A percentile compares a stretch with the other conserved stretches of the same genome.
These are phyloP conservation scores for Colletotrichum cereale DNA, from an alignment of 2,329 filamentous ascomycete species.

Conservation along the genomic window DNA sequence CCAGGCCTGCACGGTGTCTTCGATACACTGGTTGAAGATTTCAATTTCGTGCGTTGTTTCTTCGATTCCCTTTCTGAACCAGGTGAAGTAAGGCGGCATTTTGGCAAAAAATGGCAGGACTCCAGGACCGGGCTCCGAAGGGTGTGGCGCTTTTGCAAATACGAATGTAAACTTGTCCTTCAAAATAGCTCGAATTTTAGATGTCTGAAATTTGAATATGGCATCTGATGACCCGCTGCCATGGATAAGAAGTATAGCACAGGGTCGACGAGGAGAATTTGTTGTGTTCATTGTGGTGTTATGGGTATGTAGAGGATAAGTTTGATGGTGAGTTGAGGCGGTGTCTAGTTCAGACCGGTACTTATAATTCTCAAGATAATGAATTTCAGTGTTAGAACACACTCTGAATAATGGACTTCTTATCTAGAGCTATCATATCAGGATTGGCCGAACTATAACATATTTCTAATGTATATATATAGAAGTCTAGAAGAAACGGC, in stretches of 20 bases:
- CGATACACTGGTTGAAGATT: constrained; percentile 11
- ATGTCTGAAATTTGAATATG: constrained; percentile 14
- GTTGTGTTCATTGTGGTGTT: no score
- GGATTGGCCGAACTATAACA: no score
- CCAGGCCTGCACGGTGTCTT: constrained; percentile 11
- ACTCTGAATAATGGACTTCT: no score
- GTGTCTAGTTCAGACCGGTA: no score
- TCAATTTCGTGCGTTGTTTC: constrained; percentile 1
- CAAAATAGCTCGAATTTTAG: constrained; percentile 5
- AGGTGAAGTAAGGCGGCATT: constrained; percentile 14
- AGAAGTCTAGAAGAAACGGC: no score
- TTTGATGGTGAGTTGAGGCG: no score
- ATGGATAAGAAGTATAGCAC: constrained; percentile 19
- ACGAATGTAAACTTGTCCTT: constrained; percentile 19
- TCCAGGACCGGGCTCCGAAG: constrained; percentile 14
- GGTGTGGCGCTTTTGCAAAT: constrained; percentile 12
- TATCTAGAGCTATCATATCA: no score
- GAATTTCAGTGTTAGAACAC: no score
- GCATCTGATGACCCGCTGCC: constrained; percentile 11
- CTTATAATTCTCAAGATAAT: no score
- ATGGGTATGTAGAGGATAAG: no score
- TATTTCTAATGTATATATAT: no score
- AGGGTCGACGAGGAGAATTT: not conserved
- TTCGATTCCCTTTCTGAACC: constrained; percentile 10
- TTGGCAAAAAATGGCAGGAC: constrained; percentile 14